Base-by-base conservation (phyloP, 2,329 filamentous ascomycete genomes). In the Dothiorella sarmentorum region DNA sequence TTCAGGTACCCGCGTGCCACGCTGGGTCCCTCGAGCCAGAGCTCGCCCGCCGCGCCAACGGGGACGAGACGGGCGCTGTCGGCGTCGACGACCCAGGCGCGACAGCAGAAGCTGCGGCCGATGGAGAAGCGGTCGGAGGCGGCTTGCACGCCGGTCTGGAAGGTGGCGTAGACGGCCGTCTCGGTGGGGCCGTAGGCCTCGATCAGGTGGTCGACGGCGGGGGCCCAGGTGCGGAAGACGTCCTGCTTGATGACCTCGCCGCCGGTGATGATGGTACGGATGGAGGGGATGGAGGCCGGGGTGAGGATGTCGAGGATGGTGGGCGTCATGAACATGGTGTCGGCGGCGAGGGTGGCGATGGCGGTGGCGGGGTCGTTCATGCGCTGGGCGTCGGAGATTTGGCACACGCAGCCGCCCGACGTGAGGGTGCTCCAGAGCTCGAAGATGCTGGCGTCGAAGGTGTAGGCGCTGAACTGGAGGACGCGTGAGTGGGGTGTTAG, bases 401-500 rank as follows among this genome's bases (percentile, higher is more conserved):
- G 75, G 61, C 84, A 86, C 3, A 87, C 73, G 57, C 82, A 85
- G 0, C 81, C 84, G 20, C 85, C 85, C 13, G 78, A 62, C 85
- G 82, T 2, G 3, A 66, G 42, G 11, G 71, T 61, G 56, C 65
- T 68, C 10, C 66, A 44, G 10, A 67, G 51, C 22, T 63, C 61
- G 20, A 61, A 63, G 20, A 85, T 69, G 40, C 61, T 56, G 27
- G 66, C 64, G 52, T 67, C 66, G 37, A 66, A 68, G 4, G 60
- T 58, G 45, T 64, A 67, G 18, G 64, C 49, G 0, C 61, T 61
- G 43, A 68, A 68, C 24, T 68, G 55, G 2, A 68, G 58, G 9
- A 66, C 62, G 7, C 65, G 61, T 13, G 65, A 9, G 62, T 62
- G 29, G 69, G 62, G 2, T 63, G 65, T 26, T 2, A 43, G 73